Percentiles rank a stretch among this genome's conserved stretches.
Conservation (phyloP, 768 basidiomycete species). For the Leucocoprinus birnbaumii region DNA sequence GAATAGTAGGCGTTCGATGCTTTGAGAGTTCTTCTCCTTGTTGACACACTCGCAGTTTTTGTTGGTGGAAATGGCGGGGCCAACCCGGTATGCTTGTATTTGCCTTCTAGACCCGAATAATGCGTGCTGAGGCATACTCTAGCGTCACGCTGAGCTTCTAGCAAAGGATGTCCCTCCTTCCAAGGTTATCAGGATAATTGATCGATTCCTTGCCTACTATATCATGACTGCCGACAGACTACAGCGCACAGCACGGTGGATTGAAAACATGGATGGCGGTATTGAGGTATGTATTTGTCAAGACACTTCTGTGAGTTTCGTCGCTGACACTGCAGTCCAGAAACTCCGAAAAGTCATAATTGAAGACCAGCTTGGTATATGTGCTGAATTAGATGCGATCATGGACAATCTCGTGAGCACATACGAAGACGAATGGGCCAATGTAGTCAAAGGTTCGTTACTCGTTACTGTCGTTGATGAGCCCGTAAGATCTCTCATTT, state of each 20-base stretch:
- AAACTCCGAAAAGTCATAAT: conserved; percentile 63
- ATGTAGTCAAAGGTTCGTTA: conserved; percentile 43
- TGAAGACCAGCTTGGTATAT: conserved; percentile 72
- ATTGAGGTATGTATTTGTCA: conserved; percentile 40
- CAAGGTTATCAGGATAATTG: conserved; percentile 56
- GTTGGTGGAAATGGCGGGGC: conserved; percentile 72
- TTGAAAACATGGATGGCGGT: conserved; percentile 68
- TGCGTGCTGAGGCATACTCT: conserved; percentile 21
- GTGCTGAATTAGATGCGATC: conserved; percentile 59
- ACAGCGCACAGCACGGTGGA: conserved; percentile 71
- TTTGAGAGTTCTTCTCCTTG: neutral
- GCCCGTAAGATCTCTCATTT: neutral
- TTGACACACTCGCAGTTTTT: conserved; percentile 37
- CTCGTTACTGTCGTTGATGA: conserved; percentile 18
- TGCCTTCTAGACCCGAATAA: neutral
- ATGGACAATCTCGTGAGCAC: conserved; percentile 67
- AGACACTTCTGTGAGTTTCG: neutral
- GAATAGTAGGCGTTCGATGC: conserved; percentile 42
- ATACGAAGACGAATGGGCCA: conserved; percentile 70
- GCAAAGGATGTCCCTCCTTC: conserved; percentile 63
- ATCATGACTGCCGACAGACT: conserved; percentile 72
- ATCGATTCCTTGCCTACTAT: conserved; percentile 66
- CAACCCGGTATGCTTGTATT: conserved; percentile 33
- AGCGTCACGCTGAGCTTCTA: conserved; percentile 61
- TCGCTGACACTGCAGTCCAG: conserved; percentile 21